Conservation (phyloP, 257 asterid genomes). For the Coffea canephora region DNA sequence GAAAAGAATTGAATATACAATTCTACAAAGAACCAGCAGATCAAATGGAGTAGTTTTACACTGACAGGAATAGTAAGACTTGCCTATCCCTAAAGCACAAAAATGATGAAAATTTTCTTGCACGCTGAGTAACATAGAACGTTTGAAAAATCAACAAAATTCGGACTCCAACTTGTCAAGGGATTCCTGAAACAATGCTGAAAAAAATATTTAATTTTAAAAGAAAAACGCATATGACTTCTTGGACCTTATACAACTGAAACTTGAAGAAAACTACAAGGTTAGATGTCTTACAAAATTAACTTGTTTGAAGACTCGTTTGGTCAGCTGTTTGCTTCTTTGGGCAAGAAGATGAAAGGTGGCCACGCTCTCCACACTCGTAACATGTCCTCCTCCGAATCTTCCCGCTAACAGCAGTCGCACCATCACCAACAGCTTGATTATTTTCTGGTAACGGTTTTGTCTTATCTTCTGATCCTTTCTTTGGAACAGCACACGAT, state of each 20-base stretch:
- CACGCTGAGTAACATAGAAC: neutral
- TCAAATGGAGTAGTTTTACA: too few species aligned
- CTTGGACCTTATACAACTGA: neutral
- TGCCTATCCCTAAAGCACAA: too few species aligned
- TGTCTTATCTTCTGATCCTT: conserved; percentile 32
- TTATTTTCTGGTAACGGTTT: conserved; percentile 11
- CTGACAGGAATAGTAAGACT: too few species aligned
- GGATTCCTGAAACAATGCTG: conserved; percentile 5
- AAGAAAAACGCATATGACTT: neutral
- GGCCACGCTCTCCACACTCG: conserved; percentile 85
- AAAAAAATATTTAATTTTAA: neutral
- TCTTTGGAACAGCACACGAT: conserved; percentile 69
- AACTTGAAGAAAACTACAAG: neutral
- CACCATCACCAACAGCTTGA: conserved; percentile 24
- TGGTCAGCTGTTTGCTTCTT: conserved; percentile 46
- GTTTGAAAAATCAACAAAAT: neutral
- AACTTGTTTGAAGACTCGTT: conserved; percentile 30
- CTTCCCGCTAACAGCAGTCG: conserved; percentile 49
- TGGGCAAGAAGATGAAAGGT: conserved; percentile 76
- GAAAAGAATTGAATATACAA: too few species aligned
- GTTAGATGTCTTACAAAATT: conserved; percentile 9
- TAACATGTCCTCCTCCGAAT: conserved; percentile 81
- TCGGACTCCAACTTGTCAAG: neutral
- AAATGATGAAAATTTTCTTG: too few species aligned
- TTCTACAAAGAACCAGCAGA: too few species aligned